Evolutionary conservation across 805 yeast species (phyloP).

Genomic region (Yarrowia sp.): DNA sequence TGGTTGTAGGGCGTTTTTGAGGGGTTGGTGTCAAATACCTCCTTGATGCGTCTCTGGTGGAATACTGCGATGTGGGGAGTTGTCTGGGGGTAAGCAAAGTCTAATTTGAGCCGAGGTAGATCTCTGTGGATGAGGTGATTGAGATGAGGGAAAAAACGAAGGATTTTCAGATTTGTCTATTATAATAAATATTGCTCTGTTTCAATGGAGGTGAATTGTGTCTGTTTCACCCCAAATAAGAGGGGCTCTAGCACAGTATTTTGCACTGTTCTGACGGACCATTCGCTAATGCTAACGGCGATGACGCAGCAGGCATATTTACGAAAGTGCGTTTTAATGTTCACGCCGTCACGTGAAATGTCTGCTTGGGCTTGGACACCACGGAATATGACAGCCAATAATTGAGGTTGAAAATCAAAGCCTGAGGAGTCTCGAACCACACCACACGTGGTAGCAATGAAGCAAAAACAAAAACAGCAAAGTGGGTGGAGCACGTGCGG

Average conservation of each 20-base stretch:
- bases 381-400: slow-evolving; percentile 3
- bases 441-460: neutral
- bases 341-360: slow-evolving; percentile 1
- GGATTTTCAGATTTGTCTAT: neutral
- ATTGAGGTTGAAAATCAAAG: neutral
- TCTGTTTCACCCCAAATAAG: too few relatives aligned
- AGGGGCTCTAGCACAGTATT: too few relatives aligned
- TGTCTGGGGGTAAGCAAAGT: slow-evolving; percentile 21
- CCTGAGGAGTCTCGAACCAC: neutral
- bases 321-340: slow-evolving; percentile 7
- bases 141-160: neutral
- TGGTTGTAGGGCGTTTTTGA: neutral
- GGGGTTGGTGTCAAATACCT: neutral
- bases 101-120: slow-evolving; percentile 15
- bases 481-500: too few relatives aligned
- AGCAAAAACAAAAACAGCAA: neutral
- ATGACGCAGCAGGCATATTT: slow-evolving; percentile 20
- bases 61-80: slow-evolving; percentile 12
- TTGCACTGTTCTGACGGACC: neutral
- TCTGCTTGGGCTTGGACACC: neutral
- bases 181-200: too few relatives aligned
- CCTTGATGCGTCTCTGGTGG: neutral
- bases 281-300: slow-evolving; percentile 14
- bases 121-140: neutral
- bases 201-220: too few relatives aligned